Evolutionary conservation across 2,329 filamentous ascomycete genomes (phyloP).

Genomic region (Hypoxylon sp.): DNA sequence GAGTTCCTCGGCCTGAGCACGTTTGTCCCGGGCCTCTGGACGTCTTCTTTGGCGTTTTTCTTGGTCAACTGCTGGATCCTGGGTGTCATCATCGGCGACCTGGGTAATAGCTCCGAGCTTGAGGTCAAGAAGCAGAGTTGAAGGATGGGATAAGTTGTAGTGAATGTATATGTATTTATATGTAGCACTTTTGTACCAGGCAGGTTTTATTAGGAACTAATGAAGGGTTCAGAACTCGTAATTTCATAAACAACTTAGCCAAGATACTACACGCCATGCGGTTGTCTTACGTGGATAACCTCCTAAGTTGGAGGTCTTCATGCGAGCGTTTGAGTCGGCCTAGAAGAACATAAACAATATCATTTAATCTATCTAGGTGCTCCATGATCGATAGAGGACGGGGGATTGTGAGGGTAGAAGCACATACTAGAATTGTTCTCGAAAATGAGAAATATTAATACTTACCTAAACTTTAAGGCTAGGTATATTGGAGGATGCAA

Average conservation of each 20-base stretch:
- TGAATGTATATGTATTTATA: conserved; percentile 14
- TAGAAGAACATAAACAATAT: too few relatives aligned
- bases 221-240: conserved; percentile 4
- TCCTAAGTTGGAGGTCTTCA: background rate
- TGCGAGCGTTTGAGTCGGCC: too few relatives aligned
- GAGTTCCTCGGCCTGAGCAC: conserved; percentile 87
- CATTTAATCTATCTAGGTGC: too few relatives aligned
- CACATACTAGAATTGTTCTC: background rate
- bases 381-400: too few relatives aligned
- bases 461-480: too few relatives aligned
- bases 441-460: background rate
- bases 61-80: conserved; percentile 89
- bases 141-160: background rate
- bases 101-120: conserved; percentile 47
- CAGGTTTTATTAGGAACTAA: background rate
- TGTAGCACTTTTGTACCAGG: background rate
- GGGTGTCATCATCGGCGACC: conserved; percentile 82
- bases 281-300: background rate
- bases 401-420: background rate
- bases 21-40: conserved; percentile 88
- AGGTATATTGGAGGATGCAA: too few relatives aligned
- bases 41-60: conserved; percentile 84
- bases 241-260: background rate
- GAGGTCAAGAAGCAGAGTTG: conserved; percentile 10
- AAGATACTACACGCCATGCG: background rate